These are phyloP conservation scores for Trichosporon sp. DNA, from an alignment of 1,284 basidiomycete species.

Conservation along the genomic window DNA sequence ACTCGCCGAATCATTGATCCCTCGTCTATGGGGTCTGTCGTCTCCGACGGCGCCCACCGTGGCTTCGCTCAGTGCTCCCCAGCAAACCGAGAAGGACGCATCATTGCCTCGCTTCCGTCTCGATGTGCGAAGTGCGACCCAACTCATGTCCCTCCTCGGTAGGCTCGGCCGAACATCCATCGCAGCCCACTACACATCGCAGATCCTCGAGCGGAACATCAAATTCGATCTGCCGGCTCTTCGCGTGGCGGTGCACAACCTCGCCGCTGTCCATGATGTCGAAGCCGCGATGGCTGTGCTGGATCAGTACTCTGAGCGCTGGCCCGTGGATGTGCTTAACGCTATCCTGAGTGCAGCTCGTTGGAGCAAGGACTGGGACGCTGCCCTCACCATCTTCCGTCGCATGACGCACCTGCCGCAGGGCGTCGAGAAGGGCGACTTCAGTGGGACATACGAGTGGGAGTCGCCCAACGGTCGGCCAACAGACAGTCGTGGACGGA, in stretches of 20 bases:
- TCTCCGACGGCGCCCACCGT: constrained; percentile 19
- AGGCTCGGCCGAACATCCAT: constrained; percentile 10
- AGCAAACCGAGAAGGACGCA: background rate
- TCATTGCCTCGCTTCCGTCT: constrained; percentile 17
- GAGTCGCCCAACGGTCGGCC: constrained; percentile 18
- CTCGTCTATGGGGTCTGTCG: constrained; percentile 29
- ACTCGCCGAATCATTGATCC: constrained; percentile 25
- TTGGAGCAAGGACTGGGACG: constrained; percentile 33
- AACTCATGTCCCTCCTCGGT: constrained; percentile 19
- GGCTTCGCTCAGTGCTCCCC: background rate
- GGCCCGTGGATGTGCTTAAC: constrained; percentile 26
- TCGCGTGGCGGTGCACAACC: constrained; percentile 8
- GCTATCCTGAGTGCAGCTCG: constrained; percentile 27
- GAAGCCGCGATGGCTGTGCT: constrained; percentile 21
- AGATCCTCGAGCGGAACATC: constrained; percentile 17
- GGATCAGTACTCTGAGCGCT: constrained; percentile 27
- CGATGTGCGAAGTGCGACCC: constrained; percentile 18
- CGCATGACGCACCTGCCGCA: constrained; percentile 26
- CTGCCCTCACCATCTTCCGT: constrained; percentile 27
- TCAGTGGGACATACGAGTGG: constrained; percentile 8
- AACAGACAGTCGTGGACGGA: constrained; percentile 16
- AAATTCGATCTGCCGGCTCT: constrained; percentile 18
- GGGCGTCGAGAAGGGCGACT: constrained; percentile 13
- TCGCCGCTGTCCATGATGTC: constrained; percentile 18
- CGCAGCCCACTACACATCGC: constrained; percentile 20